A percentile compares a stretch with the other conserved stretches of the same genome.
Evolutionary conservation across 352 stramenopile genomes (phyloP).

Genomic region (Pythium oligandrum): DNA sequence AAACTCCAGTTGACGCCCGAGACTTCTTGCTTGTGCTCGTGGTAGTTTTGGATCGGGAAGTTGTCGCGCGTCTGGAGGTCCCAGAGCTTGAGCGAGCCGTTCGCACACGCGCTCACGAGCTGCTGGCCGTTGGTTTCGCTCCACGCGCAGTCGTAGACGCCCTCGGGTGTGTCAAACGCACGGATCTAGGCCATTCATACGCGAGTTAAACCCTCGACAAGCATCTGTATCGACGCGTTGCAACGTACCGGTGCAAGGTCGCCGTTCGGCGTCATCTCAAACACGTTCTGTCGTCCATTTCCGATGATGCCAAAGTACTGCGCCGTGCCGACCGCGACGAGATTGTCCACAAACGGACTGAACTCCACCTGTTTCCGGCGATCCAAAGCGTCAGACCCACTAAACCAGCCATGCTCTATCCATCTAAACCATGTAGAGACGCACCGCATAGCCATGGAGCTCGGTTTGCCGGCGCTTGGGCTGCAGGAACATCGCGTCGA

Average conservation of each 20-base stretch:
- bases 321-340: conserved; percentile 79
- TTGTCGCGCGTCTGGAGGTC: conserved; percentile 82
- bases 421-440: background rate
- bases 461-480: conserved; percentile 52
- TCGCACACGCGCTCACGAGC: conserved; percentile 81
- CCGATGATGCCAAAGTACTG: conserved; percentile 93
- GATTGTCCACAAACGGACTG: conserved; percentile 86
- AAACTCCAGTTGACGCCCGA: conserved; percentile 90
- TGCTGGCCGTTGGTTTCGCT: conserved; percentile 85
- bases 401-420: background rate
- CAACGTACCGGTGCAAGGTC: conserved; percentile 47
- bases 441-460: conserved; percentile 65
- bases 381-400: background rate
- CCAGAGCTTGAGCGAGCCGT: conserved; percentile 88
- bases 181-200: conserved; percentile 38
- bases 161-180: conserved; percentile 86
- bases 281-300: conserved; percentile 84
- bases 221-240: background rate
- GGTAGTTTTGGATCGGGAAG: conserved; percentile 87
- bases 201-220: background rate
- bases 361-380: conserved; percentile 75
- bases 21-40: conserved; percentile 85
- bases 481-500: conserved; percentile 57
- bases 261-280: conserved; percentile 67
- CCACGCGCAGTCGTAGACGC: conserved; percentile 89